Evolutionary conservation across 1,284 basidiomycete species (phyloP).

Genomic region (Apiotrichum domesticum): DNA sequence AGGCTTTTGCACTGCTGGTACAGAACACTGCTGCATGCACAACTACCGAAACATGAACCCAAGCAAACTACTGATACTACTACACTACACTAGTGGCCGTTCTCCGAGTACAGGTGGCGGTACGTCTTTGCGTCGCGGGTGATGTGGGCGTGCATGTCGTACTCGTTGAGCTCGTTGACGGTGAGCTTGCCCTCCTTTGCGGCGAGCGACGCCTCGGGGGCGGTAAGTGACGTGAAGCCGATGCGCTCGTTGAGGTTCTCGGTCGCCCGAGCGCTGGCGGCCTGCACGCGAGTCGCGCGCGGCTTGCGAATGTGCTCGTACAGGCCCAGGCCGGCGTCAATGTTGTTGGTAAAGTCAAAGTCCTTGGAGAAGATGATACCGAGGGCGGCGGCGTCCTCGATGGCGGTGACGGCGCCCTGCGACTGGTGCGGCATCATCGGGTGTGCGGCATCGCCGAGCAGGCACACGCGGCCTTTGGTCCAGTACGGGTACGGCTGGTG

Average conservation of each 20-base stretch:
- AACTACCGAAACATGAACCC: no score
- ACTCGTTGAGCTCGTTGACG: slow-evolving; percentile 35
- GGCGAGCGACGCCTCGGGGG: slow-evolving; percentile 24
- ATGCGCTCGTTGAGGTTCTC: slow-evolving; percentile 48
- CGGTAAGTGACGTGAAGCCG: slow-evolving; percentile 44
- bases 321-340: slow-evolving; percentile 35
- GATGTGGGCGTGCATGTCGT: slow-evolving; percentile 34
- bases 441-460: slow-evolving; percentile 42
- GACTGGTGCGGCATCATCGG: slow-evolving; percentile 40
- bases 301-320: slow-evolving; percentile 46
- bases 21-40: no score
- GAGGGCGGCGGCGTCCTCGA: slow-evolving; percentile 42
- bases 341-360: slow-evolving; percentile 34
- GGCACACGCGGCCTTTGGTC: slow-evolving; percentile 31
- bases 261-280: slow-evolving; percentile 36
- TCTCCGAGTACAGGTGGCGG: slow-evolving; percentile 6
- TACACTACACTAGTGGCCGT: background rate
- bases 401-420: slow-evolving; percentile 37
- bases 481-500: slow-evolving; percentile 42
- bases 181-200: slow-evolving; percentile 43
- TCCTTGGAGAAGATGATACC: slow-evolving; percentile 32
- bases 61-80: no score
- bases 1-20: no score
- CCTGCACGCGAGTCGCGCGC: slow-evolving; percentile 45
- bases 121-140: slow-evolving; percentile 9